Conservation (phyloP, 176 grass and related monocot genomes). For the Oryza brachyantha region DNA sequence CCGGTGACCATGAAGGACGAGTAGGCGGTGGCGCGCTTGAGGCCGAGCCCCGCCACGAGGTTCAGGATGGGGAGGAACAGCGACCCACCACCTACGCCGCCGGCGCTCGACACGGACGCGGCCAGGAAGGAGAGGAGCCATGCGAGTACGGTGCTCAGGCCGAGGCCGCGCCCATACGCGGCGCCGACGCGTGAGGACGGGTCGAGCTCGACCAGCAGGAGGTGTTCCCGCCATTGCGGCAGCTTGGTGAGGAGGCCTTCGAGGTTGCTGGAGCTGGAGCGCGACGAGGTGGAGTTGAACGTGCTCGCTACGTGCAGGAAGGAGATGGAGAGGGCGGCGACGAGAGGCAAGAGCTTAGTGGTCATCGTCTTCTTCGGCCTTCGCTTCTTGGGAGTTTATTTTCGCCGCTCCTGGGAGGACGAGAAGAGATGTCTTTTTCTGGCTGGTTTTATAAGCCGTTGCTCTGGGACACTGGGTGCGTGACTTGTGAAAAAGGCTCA, state of each 20-base stretch:
- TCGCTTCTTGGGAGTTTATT: not conserved
- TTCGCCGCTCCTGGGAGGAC: not conserved
- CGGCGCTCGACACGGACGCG: slow-evolving; percentile 62
- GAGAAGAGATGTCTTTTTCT: not conserved
- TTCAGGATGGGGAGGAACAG: slow-evolving; percentile 82
- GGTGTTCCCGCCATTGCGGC: slow-evolving; percentile 46
- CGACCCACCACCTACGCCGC: slow-evolving; percentile 68
- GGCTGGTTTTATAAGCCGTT: slow-evolving; percentile 5
- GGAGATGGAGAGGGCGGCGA: slow-evolving; percentile 25
- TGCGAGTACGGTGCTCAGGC: slow-evolving; percentile 16
- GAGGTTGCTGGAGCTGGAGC: not conserved
- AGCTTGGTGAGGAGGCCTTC: slow-evolving; percentile 27
- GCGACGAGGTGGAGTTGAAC: slow-evolving; percentile 27
- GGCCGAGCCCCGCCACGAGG: slow-evolving; percentile 50
- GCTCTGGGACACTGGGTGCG: not conserved
- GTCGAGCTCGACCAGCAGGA: slow-evolving; percentile 19
- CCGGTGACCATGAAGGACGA: slow-evolving; percentile 80
- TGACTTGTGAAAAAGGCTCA: not conserved
- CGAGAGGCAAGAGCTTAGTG: slow-evolving; percentile 13
- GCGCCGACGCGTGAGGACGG: not conserved
- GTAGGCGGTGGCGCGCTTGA: slow-evolving; percentile 61
- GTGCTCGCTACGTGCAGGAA: slow-evolving; percentile 15
- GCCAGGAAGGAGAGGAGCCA: slow-evolving; percentile 62
- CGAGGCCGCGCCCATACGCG: not conserved
- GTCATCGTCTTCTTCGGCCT: slow-evolving; percentile 20